These are phyloP conservation scores for Pythium aristosporum DNA, from an alignment of 352 stramenopile species.

Conservation along the genomic window DNA sequence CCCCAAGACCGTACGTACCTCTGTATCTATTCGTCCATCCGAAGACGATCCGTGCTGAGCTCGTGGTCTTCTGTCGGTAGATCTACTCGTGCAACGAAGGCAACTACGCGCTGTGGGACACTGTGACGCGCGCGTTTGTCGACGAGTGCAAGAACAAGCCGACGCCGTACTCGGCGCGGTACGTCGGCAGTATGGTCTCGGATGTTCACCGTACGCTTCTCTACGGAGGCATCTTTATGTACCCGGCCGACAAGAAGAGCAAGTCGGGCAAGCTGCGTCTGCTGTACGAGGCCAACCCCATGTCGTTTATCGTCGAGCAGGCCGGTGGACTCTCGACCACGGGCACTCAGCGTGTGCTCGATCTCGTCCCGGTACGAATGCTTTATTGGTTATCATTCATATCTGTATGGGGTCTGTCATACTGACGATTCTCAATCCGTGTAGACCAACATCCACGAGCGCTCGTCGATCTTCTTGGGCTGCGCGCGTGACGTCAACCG, in stretches of 20 bases:
- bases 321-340: conserved; percentile 95
- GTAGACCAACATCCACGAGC: conserved; percentile 94
- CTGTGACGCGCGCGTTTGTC: conserved; percentile 88
- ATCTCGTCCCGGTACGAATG: conserved; percentile 86
- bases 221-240: conserved; percentile 98
- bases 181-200: conserved; percentile 98
- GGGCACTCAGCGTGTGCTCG: conserved; percentile 91
- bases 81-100: conserved; percentile 99
- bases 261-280: conserved; percentile 95
- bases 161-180: conserved; percentile 88
- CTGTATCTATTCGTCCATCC: not conserved
- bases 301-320: conserved; percentile 99
- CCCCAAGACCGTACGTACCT: conserved; percentile 63
- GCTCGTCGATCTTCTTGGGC: conserved; percentile 97
- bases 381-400: conserved; percentile 10
- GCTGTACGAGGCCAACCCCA: conserved; percentile 99
- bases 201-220: conserved; percentile 98
- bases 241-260: conserved; percentile 94
- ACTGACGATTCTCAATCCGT: not conserved
- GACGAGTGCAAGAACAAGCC: conserved; percentile 84
- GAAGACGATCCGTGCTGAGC: too few relatives aligned
- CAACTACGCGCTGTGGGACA: conserved; percentile 95
- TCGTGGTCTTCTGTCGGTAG: conserved; percentile 23
- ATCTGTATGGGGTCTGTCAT: not conserved
- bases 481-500: conserved; percentile 86